phyloP scores from a whole-genome alignment of 2,329 filamentous ascomycete species.

The Pseudocercospora crystallina region DNA sequence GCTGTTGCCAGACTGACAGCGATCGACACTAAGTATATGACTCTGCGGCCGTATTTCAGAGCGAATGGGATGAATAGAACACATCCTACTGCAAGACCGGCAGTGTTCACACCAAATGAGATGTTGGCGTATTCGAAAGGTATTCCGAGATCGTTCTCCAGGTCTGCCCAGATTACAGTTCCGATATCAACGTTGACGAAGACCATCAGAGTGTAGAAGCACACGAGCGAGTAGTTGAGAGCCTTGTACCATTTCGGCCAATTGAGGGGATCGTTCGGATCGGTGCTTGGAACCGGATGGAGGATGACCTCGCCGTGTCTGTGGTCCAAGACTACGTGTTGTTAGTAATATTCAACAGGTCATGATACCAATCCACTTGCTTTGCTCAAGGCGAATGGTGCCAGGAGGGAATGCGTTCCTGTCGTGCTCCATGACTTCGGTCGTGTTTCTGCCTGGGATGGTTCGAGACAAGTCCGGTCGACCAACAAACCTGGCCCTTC shows the following conservation, averaged over 20 bases:
- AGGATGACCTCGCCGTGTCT: slow-evolving; percentile 1
- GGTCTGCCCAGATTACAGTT: slow-evolving; percentile 40
- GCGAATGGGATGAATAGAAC: slow-evolving; percentile 51
- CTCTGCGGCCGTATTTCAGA: slow-evolving; percentile 43
- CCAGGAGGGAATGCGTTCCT: slow-evolving; percentile 5
- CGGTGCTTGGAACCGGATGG: slow-evolving; percentile 25
- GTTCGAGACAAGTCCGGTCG: not conserved
- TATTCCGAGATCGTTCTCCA: slow-evolving; percentile 43
- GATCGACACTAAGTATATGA: slow-evolving; percentile 14
- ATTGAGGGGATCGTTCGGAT: slow-evolving; percentile 42
- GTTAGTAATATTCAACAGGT: not conserved
- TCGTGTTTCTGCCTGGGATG: not conserved
- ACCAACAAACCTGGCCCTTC: not conserved
- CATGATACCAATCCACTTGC: not conserved
- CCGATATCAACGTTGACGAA: slow-evolving; percentile 40
- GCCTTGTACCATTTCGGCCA: slow-evolving; percentile 42
- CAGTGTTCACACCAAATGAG: slow-evolving; percentile 43
- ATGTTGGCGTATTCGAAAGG: slow-evolving; percentile 42
- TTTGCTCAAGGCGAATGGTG: slow-evolving; percentile 6
- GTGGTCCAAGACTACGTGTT: slow-evolving; percentile 1
- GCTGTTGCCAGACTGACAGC: slow-evolving; percentile 5
- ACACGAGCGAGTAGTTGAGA: slow-evolving; percentile 40
- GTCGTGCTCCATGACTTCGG: not conserved
- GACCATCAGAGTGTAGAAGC: slow-evolving; percentile 41
- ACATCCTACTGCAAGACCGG: slow-evolving; percentile 47